Conservation (phyloP, 495 filamentous ascomycete genomes). For the Penicillium samsonianum region DNA sequence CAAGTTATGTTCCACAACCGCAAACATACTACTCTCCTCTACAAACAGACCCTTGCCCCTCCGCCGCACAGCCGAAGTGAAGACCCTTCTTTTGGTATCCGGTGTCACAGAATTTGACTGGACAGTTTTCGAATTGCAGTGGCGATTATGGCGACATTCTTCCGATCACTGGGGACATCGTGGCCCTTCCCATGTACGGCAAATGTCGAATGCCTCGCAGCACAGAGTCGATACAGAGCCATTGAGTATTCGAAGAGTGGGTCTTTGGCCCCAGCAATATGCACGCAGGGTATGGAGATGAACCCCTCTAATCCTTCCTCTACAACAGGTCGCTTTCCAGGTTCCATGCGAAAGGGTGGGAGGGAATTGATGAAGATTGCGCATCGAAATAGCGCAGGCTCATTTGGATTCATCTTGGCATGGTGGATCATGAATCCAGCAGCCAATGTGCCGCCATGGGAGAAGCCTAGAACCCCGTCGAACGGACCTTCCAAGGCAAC, state of each 20-base stretch:
- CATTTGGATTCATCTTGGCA: slow-evolving; percentile 26
- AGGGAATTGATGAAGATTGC: slow-evolving; percentile 41
- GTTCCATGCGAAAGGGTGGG: slow-evolving; percentile 35
- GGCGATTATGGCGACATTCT: slow-evolving; percentile 30
- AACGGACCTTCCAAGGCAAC: slow-evolving; percentile 41
- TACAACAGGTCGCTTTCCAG: slow-evolving; percentile 23
- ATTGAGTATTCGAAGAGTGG: slow-evolving; percentile 31
- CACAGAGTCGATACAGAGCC: slow-evolving; percentile 33
- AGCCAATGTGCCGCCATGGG: slow-evolving; percentile 40
- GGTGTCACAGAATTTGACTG: slow-evolving; percentile 22
- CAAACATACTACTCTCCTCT: background rate
- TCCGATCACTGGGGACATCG: slow-evolving; percentile 34
- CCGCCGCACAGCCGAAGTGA: background rate
- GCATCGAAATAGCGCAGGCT: slow-evolving; percentile 32
- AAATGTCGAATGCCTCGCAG: slow-evolving; percentile 21
- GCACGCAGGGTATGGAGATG: slow-evolving; percentile 32
- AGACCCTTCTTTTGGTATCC: no score
- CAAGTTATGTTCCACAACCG: slow-evolving; percentile 3
- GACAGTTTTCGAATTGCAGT: slow-evolving; percentile 29
- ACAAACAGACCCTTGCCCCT: background rate
- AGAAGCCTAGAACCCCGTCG: slow-evolving; percentile 42
- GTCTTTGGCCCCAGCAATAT: slow-evolving; percentile 33
- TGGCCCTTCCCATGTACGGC: slow-evolving; percentile 37
- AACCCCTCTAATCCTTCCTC: slow-evolving; percentile 27
- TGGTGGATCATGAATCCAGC: slow-evolving; percentile 37